Percentiles rank a stretch among this genome's conserved stretches.
Evolutionary conservation across 768 basidiomycete genomes (phyloP).

Genomic region (Suillus discolor): DNA sequence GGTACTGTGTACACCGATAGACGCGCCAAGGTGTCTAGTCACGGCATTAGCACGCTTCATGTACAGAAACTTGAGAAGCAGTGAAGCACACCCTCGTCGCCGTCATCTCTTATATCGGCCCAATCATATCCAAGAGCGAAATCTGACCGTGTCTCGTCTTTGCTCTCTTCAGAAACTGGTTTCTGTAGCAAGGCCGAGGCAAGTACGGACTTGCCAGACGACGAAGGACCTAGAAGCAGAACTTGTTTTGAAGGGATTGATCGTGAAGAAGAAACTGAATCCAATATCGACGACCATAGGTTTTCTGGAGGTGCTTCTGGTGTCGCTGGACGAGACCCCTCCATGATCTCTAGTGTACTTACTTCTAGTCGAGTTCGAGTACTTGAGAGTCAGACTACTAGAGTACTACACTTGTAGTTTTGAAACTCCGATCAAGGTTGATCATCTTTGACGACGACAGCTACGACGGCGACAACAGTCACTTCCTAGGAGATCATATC

Average conservation of each 20-base stretch:
- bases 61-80: conserved; percentile 23
- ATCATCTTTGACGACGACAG: conserved; percentile 13
- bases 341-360: conserved; percentile 27
- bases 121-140: conserved; percentile 94
- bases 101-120: conserved; percentile 88
- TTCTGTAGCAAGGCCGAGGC: conserved; percentile 74
- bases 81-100: conserved; percentile 77
- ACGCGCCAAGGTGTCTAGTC: conserved; percentile 81
- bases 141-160: conserved; percentile 64
- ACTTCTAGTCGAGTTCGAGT: background rate
- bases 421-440: conserved; percentile 29
- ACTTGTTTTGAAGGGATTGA: conserved; percentile 87
- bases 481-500: background rate
- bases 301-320: conserved; percentile 78
- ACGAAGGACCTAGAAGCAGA: conserved; percentile 78
- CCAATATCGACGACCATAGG: conserved; percentile 91
- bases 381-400: background rate
- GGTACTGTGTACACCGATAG: conserved; percentile 92
- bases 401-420: conserved; percentile 7
- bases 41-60: conserved; percentile 9
- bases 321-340: conserved; percentile 59
- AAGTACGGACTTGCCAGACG: conserved; percentile 77
- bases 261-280: conserved; percentile 80
- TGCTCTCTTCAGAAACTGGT: conserved; percentile 53
- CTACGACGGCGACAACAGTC: background rate